Evolutionary conservation across 1,139 yeast genomes (phyloP), one percentile per base, ranked within the genome.

Genomic region (Blastobotrys indianensis): DNA sequence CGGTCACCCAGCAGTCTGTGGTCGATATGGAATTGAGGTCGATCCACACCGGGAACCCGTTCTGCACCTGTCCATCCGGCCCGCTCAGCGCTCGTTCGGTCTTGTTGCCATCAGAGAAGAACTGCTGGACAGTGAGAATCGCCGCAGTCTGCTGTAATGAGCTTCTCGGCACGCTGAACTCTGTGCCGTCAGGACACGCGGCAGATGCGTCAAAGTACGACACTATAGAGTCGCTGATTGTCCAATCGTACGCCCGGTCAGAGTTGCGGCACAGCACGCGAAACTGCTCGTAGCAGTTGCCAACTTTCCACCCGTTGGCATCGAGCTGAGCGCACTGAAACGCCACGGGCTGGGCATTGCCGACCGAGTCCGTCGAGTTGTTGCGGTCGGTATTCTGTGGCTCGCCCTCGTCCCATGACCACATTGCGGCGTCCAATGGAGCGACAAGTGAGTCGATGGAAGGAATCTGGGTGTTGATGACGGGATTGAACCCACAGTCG

Each of bases 11-110:
- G 61, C 98, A 90, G 46, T 79, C 75, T 13, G 75, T 65, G 4
- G 80, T 79, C 0, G 87, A 76, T 13, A 92, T 73, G 29, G 92
- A 87, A 61, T 92, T 92, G 52, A 88, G 57, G 62, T 88, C 92
- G 2, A 88, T 76, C 97, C 97, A 92, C 0, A 82, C 70, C 0
- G 61, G 56, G 17, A 49, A 40, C 5, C 32, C 46, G 12, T 36
- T 16, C 12, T 11, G 32, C 30, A 40, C 23, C 10, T 23, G 17
- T 11, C 45, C 45, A 2, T 31, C 17, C 4, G 45, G 45, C 7
- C 45, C 45, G 8, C 30, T 16, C 16, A 32, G 34, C 41, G 72
- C 67, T 74, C 35, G 61, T 58, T n/a, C 30, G 6, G n/a, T 40
- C 25, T 20, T 15, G 17, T 35, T 17, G 6, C 25, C 25, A 7